Conservation (phyloP, 1,284 basidiomycete species). For the Tremellales sp. region DNA sequence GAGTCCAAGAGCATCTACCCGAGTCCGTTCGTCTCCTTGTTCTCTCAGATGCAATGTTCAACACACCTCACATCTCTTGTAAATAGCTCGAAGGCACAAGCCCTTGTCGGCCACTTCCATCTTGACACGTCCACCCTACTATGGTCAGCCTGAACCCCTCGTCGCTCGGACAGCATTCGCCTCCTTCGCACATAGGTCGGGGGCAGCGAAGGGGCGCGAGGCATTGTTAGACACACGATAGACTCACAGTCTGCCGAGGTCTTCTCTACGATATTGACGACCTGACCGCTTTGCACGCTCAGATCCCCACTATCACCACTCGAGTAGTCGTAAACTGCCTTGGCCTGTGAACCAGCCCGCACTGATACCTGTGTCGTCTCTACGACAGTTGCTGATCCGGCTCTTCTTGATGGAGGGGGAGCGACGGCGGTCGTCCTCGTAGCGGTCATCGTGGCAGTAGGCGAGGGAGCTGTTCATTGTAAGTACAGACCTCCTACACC, state of each 20-base stretch:
- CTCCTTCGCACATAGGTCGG: not conserved
- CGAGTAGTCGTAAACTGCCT: slow-evolving; percentile 41
- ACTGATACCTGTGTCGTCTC: not conserved
- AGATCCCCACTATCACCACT: slow-evolving; percentile 35
- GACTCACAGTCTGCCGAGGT: slow-evolving; percentile 42
- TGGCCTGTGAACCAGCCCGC: slow-evolving; percentile 28
- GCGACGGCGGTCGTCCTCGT: not conserved
- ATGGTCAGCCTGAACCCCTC: not conserved
- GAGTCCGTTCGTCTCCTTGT: too few species aligned
- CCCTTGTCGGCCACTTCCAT: slow-evolving; percentile 35
- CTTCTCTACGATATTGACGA: slow-evolving; percentile 42
- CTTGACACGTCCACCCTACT: slow-evolving; percentile 47
- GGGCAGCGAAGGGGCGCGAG: not conserved
- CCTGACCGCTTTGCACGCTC: slow-evolving; percentile 31
- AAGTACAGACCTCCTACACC: not conserved
- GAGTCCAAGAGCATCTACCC: too few species aligned
- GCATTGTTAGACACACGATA: not conserved
- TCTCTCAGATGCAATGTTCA: too few species aligned
- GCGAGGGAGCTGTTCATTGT: not conserved
- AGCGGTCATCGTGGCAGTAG: not conserved
- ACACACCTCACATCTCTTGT: slow-evolving; percentile 35
- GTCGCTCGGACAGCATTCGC: not conserved
- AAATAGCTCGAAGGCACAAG: slow-evolving; percentile 43
- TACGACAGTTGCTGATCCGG: too few species aligned
- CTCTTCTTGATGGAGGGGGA: not conserved